Evolutionary conservation across 2,329 filamentous ascomycete species (phyloP).

Genomic region (Aspergillus tubingensis): DNA sequence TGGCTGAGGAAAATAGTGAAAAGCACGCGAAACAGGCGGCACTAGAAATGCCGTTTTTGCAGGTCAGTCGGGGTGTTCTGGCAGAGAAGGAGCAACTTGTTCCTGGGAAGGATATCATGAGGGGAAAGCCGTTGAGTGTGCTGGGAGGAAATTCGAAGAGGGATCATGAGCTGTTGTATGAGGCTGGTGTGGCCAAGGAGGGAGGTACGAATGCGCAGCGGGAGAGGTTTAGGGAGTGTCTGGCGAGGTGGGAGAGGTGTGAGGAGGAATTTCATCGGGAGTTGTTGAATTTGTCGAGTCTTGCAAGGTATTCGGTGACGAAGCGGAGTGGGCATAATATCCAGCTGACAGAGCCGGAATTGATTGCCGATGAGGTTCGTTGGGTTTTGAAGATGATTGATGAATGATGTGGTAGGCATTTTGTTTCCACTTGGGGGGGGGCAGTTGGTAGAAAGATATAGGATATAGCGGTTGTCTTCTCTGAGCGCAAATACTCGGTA

Average conservation of each 20-base stretch:
- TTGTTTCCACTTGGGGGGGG: too few species aligned
- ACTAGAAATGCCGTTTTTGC: conserved; percentile 12
- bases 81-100: conserved; percentile 28
- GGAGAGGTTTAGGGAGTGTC: conserved; percentile 27
- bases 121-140: conserved; percentile 27
- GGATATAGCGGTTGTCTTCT: too few species aligned
- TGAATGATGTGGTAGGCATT: too few species aligned
- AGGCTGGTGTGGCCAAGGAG: conserved; percentile 33
- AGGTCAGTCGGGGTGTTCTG: conserved; percentile 28
- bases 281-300: conserved; percentile 32
- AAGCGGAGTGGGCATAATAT: conserved; percentile 40
- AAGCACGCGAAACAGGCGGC: background rate
- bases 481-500: too few species aligned
- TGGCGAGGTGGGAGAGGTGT: conserved; percentile 30
- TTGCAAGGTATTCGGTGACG: conserved; percentile 31
- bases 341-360: conserved; percentile 38
- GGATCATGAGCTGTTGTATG: conserved; percentile 34
- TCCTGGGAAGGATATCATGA: conserved; percentile 29
- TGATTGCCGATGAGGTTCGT: conserved; percentile 37
- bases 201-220: conserved; percentile 39
- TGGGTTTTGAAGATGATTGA: conserved; percentile 27
- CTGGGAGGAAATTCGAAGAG: conserved; percentile 30
- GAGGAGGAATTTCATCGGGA: conserved; percentile 32
- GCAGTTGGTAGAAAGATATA: too few species aligned
- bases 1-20: conserved; percentile 10